Base-by-base conservation (phyloP, 305 asterid species). In the Fraxinus albicans region DNA sequence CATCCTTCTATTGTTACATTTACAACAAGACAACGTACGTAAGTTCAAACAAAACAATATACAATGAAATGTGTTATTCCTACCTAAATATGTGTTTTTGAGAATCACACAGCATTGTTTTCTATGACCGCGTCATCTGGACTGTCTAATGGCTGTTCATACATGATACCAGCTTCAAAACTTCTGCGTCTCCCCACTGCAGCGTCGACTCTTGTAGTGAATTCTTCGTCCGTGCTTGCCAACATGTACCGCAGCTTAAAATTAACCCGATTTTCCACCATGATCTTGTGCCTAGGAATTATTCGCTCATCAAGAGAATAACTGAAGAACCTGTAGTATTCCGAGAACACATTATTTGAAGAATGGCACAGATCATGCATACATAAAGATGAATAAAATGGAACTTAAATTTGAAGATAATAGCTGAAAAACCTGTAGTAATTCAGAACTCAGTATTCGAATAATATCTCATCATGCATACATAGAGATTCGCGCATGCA, bases 231-330 rank as follows among this genome's bases (percentile, higher is more conserved):
- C 1, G 95, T 83, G 90, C 90, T 84, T 6, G 89, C 81, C 87
- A 96, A 83, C 98, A 94, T 93, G 86, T 92, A 92, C 5, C 93
- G 90, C 50, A 93, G 93, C 92, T 94, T 96, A 79, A 94, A 96
- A 81, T 93, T 93, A 50, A 96, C 58, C 70, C 92, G 91, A 74
- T 93, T 91, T 76, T 91, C 96, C 84, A 94, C 92, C 92, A 92
- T 89, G 17, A 90, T 86, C 89, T 82, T 88, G 86, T 93, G 97
- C 87, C 98, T 86, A 7, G 98, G 98, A 84, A 90, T 85, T 83
- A 96, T 94, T 84, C 98, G 84, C 6, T 81, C 94, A 8, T 96
- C 98, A 13, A 94, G 98, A 8, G 98, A 94, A 89, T 96, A 96
- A 89, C 99, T 96, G 90, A 96, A 96, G 90, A 91, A 96, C 93